phyloP scores from a whole-genome alignment of 176 grass and related monocot genomes.

The Cymbopogon citratus region DNA sequence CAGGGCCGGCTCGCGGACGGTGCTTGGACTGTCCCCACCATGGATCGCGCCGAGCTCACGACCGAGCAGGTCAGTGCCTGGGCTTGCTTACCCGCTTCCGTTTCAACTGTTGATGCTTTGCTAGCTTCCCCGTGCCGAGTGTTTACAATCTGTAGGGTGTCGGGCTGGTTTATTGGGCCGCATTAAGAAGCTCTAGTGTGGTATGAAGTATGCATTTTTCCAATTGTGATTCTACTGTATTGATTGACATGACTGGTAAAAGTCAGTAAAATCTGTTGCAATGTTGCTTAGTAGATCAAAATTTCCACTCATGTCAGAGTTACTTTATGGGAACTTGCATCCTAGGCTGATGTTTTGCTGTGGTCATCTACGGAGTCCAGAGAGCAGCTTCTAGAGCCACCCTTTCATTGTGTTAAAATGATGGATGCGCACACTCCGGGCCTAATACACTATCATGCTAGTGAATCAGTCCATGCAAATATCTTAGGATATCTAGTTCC shows the following conservation, averaged over 20 bases:
- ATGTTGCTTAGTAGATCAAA: not conserved
- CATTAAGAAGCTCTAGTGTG: not conserved
- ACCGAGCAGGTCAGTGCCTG: conserved; percentile 70
- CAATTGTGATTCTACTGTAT: not conserved
- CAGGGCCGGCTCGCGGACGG: conserved; percentile 21
- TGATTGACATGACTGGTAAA: not conserved
- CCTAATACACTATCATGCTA: not conserved
- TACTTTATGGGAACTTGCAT: not conserved
- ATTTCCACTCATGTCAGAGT: not conserved
- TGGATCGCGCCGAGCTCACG: conserved; percentile 82
- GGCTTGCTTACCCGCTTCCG: too few relatives aligned
- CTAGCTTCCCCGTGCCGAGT: not conserved
- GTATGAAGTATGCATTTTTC: not conserved
- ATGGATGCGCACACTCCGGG: not conserved
- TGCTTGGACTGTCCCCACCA: conserved; percentile 16
- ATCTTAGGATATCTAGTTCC: not conserved
- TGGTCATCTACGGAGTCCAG: not conserved
- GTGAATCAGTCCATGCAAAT: not conserved
- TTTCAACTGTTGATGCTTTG: too few relatives aligned
- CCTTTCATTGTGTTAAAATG: not conserved
- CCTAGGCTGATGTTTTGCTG: not conserved
- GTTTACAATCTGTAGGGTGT: not conserved
- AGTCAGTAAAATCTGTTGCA: not conserved
- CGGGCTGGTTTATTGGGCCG: not conserved
- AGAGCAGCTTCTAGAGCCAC: not conserved